Base-by-base conservation (phyloP, 768 basidiomycete species). In the Boletus rubescentipes region DNA sequence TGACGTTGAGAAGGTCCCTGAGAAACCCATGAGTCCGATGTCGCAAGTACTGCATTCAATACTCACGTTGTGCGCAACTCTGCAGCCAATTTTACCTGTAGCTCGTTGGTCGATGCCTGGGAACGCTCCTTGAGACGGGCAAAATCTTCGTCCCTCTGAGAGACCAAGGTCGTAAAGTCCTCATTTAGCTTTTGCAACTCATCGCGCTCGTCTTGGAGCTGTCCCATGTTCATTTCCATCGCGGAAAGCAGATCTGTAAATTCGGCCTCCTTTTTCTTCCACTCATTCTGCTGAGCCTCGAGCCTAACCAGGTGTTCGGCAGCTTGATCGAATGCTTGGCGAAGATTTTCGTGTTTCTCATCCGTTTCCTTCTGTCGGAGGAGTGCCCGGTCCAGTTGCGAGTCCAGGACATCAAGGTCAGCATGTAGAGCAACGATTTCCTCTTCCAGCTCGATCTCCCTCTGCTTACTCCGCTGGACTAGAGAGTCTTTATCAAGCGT, bases 401-500 rank as follows among this genome's bases (percentile, higher is more conserved):
- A 87, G 61, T 95, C 92, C 12, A 96, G 76, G 3, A 84, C 78
- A 52, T 94, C 91, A 41, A 96, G 77, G 62, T 98, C 95, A 4
- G 78, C 76, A 61, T 97, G 92, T 20, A 97, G 71, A 1, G 86
- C 83, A 2, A 75, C 73, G 14, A 95, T 80, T 62, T 95, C 93
- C 49, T 97, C 93, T 67, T 93, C 87, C 3, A 98, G 77, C 54
- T 92, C 86, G 30, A 78, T 78, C 68, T 96, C 93, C n/a, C 86
- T 83, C 59, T 84, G 83, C 73, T 93, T 94, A 70, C 86, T 88
- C 43, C 93, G 79, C 53, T 91, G 86, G 1, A 98, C 78, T 12
- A 91, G 75, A 4, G 80, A 72, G 53, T 97, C 91, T 69, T 96
- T 94, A 70, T 98, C 93, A 41, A 89, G 61, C 2, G 82, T 82